Conservation (phyloP, 208 protist species). For the Wallacemonas rigidus region DNA sequence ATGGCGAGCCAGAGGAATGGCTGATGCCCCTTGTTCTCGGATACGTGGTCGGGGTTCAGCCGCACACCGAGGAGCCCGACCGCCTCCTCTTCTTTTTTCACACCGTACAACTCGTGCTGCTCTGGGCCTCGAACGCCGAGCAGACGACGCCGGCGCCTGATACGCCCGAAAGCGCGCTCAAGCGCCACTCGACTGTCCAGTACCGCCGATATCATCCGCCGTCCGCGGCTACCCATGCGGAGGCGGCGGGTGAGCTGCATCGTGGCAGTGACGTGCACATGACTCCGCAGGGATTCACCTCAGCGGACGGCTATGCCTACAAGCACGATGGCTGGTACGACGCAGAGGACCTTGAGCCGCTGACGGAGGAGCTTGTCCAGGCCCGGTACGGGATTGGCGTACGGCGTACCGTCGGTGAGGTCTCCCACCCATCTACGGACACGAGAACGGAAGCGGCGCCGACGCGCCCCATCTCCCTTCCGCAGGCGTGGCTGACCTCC, state of each 20-base stretch:
- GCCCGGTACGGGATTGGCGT: slow-evolving; percentile 14
- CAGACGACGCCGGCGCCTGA: background rate
- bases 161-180: background rate
- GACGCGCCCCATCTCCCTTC: slow-evolving; percentile 16
- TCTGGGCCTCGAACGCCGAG: slow-evolving; percentile 1
- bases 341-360: slow-evolving; percentile 28
- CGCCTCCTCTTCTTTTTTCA: slow-evolving; percentile 61
- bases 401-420: slow-evolving; percentile 3
- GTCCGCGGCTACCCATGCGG: background rate
- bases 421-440: too few relatives aligned
- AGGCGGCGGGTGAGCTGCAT: slow-evolving; percentile 28
- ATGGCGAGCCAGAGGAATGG: slow-evolving; percentile 5
- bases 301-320: slow-evolving; percentile 63
- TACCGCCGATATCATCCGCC: slow-evolving; percentile 10
- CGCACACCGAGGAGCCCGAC: slow-evolving; percentile 44
- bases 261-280: slow-evolving; percentile 32
- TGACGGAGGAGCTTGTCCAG: slow-evolving; percentile 22
- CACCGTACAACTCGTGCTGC: slow-evolving; percentile 42
- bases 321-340: slow-evolving; percentile 79
- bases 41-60: slow-evolving; percentile 42
- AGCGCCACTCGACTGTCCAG: background rate
- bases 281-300: slow-evolving; percentile 32
- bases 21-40: slow-evolving; percentile 20
- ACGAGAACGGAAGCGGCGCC: background rate
- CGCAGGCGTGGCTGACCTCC: slow-evolving; percentile 47